These are phyloP conservation scores for Cryptococcus maquisensis DNA, from an alignment of 1,284 basidiomycete species.

Conservation along the genomic window DNA sequence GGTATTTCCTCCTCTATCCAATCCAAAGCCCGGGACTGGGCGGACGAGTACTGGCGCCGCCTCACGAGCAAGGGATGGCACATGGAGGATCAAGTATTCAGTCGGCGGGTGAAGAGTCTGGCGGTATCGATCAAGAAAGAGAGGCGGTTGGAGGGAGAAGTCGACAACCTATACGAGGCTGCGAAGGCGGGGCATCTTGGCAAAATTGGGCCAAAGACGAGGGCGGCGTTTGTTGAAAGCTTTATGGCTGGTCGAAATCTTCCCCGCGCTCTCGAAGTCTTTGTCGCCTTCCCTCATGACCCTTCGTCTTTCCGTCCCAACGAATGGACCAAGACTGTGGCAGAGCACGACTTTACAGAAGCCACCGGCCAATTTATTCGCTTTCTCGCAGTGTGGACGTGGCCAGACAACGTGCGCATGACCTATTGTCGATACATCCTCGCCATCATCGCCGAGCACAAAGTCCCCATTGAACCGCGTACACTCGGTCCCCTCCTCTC, in stretches of 20 bases:
- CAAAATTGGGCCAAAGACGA: constrained; percentile 5
- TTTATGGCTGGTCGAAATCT: constrained; percentile 8
- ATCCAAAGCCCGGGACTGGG: constrained; percentile 7
- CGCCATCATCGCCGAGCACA: not conserved
- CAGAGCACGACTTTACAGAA: not conserved
- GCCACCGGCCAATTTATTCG: constrained; percentile 7
- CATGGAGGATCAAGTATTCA: constrained; percentile 7
- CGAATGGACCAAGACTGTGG: not conserved
- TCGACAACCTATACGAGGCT: constrained; percentile 8
- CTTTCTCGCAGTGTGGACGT: constrained; percentile 3
- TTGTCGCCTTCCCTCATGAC: constrained; percentile 1
- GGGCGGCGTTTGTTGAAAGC: constrained; percentile 12
- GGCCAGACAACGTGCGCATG: not conserved
- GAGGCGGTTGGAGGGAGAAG: constrained; percentile 1
- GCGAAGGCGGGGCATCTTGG: constrained; percentile 12
- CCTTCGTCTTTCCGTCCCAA: not conserved
- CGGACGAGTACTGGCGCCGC: constrained; percentile 16
- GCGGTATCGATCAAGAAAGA: constrained; percentile 6
- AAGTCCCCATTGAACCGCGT: not conserved
- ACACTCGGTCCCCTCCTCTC: constrained; percentile 12
- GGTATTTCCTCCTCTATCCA: not conserved
- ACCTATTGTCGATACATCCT: constrained; percentile 1
- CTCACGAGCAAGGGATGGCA: constrained; percentile 8
- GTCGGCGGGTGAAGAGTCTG: constrained; percentile 7
- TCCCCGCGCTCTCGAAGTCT: constrained; percentile 4